Evolutionary conservation across 2,329 filamentous ascomycete genomes (phyloP).

Genomic region (Hymenoscyphus albidus): DNA sequence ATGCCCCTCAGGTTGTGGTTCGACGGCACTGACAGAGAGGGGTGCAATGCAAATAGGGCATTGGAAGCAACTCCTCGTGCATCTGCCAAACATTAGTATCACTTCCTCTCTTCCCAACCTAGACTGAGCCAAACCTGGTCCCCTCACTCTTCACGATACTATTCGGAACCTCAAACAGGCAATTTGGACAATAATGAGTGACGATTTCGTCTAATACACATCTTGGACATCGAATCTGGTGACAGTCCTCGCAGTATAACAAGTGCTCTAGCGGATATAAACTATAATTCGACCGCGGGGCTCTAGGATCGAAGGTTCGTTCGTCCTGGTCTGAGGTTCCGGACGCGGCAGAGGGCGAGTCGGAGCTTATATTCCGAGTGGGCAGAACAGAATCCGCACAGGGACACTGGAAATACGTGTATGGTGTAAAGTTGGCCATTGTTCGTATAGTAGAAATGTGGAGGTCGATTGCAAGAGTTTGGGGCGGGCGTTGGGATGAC

Average conservation of each 20-base stretch:
- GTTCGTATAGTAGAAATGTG: slow-evolving; percentile 11
- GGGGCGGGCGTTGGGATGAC: slow-evolving; percentile 8
- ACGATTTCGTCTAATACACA: slow-evolving; percentile 92
- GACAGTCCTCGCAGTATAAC: slow-evolving; percentile 95
- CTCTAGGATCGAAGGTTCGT: slow-evolving; percentile 79
- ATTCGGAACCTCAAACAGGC: slow-evolving; percentile 91
- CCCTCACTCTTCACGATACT: slow-evolving; percentile 90
- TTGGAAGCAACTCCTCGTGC: slow-evolving; percentile 91
- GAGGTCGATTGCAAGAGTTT: not conserved
- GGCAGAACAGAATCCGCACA: slow-evolving; percentile 49
- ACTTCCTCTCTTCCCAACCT: not conserved
- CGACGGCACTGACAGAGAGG: slow-evolving; percentile 69
- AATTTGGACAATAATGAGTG: slow-evolving; percentile 92
- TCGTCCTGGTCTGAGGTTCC: slow-evolving; percentile 62
- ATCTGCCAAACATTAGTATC: slow-evolving; percentile 48
- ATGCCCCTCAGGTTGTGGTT: slow-evolving; percentile 40
- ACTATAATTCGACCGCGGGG: slow-evolving; percentile 82
- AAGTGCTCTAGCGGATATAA: slow-evolving; percentile 91
- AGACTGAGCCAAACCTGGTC: slow-evolving; percentile 62
- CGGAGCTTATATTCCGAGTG: slow-evolving; percentile 34
- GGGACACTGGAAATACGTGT: slow-evolving; percentile 65
- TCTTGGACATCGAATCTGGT: slow-evolving; percentile 88
- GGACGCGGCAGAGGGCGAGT: slow-evolving; percentile 31
- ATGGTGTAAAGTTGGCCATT: slow-evolving; percentile 54
- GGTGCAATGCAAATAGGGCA: slow-evolving; percentile 86